Evolutionary conservation across 2,329 filamentous ascomycete genomes (phyloP).

Genomic region (Chaetomium olivaceum): DNA sequence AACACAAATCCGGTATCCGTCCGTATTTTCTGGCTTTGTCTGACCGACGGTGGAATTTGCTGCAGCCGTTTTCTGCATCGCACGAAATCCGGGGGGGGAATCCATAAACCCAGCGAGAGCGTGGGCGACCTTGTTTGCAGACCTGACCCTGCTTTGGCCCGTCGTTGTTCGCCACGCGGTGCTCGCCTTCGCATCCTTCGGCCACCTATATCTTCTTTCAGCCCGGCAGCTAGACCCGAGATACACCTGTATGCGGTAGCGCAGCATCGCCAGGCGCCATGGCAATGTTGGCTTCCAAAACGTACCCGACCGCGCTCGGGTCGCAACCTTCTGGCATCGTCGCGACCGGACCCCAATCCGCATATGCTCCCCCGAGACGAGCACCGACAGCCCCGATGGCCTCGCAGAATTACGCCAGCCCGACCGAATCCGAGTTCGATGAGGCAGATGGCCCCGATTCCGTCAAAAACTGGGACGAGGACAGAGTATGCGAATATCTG

Average conservation of each 20-base stretch:
- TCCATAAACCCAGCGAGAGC: neutral
- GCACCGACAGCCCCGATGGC: conserved; percentile 50
- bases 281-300: conserved; percentile 78
- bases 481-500: conserved; percentile 87
- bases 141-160: neutral
- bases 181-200: neutral
- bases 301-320: conserved; percentile 62
- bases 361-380: conserved; percentile 55
- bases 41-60: neutral
- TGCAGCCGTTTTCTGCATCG: conserved; percentile 2
- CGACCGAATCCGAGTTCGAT: conserved; percentile 90
- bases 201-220: neutral
- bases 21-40: conserved; percentile 18
- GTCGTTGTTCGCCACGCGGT: neutral
- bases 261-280: conserved; percentile 45
- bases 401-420: conserved; percentile 69
- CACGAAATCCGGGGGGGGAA: conserved; percentile 8
- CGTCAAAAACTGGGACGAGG: conserved; percentile 86
- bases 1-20: conserved; percentile 10
- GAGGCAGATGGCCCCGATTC: conserved; percentile 75
- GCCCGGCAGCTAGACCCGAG: neutral
- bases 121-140: neutral
- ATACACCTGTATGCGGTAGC: neutral
- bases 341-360: conserved; percentile 50
- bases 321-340: conserved; percentile 48